phyloP scores from a whole-genome alignment of 306 rosid genomes.

The Trifolium pratense region DNA sequence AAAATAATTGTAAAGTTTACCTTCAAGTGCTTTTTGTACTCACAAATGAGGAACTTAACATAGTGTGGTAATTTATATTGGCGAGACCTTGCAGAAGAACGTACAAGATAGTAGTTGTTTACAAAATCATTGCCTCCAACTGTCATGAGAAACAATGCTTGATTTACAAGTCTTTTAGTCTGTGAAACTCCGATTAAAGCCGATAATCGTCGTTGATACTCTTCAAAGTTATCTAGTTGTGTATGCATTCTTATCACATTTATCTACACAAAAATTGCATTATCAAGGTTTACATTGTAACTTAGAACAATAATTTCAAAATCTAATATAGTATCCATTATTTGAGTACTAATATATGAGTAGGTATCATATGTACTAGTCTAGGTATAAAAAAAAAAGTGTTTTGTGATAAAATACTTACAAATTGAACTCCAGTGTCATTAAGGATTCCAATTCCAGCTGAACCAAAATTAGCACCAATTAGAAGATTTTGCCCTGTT shows the following conservation, averaged over 20 bases:
- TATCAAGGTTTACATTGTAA: background rate
- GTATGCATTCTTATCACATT: conserved; percentile 57
- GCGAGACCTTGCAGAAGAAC: conserved; percentile 61
- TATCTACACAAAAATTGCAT: conserved; percentile 43
- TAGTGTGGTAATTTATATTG: conserved; percentile 55
- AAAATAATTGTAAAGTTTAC: conserved; percentile 36
- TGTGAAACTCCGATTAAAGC: conserved; percentile 43
- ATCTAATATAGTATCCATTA: background rate
- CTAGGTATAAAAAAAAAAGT: background rate
- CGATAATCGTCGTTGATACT: conserved; percentile 55
- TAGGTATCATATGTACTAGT: background rate
- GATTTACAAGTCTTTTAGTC: conserved; percentile 49
- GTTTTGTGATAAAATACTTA: conserved; percentile 39
- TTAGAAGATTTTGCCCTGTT: conserved; percentile 53
- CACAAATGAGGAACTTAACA: conserved; percentile 59
- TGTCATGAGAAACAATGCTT: conserved; percentile 59
- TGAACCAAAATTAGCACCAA: conserved; percentile 80
- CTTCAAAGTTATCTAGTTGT: conserved; percentile 58
- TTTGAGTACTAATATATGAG: background rate
- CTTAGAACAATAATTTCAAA: background rate
- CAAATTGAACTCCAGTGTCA: conserved; percentile 78
- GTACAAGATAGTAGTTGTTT: conserved; percentile 63
- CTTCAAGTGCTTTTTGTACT: conserved; percentile 56
- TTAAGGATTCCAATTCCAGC: conserved; percentile 81
- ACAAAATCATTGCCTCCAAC: conserved; percentile 76